These are phyloP conservation scores for Neurospora hispaniola DNA, from an alignment of 495 filamentous ascomycete genomes.

Conservation along the genomic window DNA sequence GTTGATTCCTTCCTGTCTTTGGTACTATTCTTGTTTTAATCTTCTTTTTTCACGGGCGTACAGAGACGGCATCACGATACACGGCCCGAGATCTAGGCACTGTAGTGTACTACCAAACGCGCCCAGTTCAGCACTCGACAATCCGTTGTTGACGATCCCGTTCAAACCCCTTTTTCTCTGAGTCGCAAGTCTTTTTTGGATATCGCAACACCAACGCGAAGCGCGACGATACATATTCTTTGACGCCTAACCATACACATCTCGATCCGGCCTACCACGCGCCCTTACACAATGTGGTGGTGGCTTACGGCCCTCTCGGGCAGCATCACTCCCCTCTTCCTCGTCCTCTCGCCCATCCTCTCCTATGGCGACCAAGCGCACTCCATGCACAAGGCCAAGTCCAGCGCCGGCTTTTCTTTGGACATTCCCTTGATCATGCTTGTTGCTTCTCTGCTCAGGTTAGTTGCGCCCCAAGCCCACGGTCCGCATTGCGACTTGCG, in stretches of 20 bases:
- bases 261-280: not conserved
- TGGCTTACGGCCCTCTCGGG: slow-evolving; percentile 34
- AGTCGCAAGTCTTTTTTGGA: not conserved
- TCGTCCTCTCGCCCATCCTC: slow-evolving; percentile 73
- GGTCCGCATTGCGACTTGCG: not conserved
- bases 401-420: slow-evolving; percentile 73
- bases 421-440: slow-evolving; percentile 98
- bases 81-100: not conserved
- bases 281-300: not conserved
- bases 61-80: not conserved
- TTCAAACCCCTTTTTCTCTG: not conserved
- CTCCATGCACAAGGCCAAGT: slow-evolving; percentile 70
- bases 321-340: slow-evolving; percentile 45
- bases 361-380: slow-evolving; percentile 89
- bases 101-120: not conserved
- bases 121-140: not conserved
- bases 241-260: not conserved
- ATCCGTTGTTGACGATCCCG: not conserved
- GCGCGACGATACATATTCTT: not conserved
- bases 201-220: not conserved
- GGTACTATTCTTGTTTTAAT: not conserved
- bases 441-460: slow-evolving; percentile 84
- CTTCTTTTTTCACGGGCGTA: not conserved
- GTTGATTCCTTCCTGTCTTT: not conserved
- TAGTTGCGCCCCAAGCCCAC: slow-evolving; percentile 15